These are phyloP conservation scores for Chlamydomonas reinhardtii DNA, from an alignment of 163 green algal genomes.

Conservation along the genomic window DNA sequence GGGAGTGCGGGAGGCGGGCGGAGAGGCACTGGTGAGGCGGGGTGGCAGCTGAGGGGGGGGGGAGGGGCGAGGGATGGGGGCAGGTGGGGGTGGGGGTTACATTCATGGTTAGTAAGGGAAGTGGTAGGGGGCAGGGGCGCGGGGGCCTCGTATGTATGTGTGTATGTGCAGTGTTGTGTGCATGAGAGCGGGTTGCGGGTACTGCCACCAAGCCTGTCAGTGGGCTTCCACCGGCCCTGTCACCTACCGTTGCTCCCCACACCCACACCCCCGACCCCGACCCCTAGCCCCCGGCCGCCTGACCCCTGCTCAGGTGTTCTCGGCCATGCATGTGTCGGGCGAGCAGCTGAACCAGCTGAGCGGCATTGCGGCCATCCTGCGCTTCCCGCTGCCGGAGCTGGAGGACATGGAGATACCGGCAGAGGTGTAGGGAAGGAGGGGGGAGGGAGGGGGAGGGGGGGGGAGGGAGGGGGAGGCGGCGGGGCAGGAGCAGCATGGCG, in stretches of 20 bases:
- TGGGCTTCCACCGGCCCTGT: too few species aligned
- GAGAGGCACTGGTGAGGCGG: conserved; percentile 77
- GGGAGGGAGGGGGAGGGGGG: background rate
- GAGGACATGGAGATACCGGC: conserved; percentile 88
- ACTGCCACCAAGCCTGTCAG: too few species aligned
- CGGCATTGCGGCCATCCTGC: conserved; percentile 93
- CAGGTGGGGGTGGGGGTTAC: background rate
- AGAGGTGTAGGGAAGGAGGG: background rate
- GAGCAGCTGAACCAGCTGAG: conserved; percentile 95
- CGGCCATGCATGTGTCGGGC: conserved; percentile 87
- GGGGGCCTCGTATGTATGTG: too few species aligned
- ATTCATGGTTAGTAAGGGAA: too few species aligned
- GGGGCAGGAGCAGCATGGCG: background rate
- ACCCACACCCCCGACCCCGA: background rate
- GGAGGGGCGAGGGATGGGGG: background rate
- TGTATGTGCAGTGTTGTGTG: too few species aligned
- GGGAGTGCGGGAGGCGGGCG: conserved; percentile 84
- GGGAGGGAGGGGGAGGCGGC: too few species aligned
- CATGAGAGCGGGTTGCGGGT: too few species aligned
- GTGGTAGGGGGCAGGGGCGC: too few species aligned
- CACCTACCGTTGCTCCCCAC: background rate
- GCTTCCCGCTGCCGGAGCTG: conserved; percentile 97
- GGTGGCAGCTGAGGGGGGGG: background rate
- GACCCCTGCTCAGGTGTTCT: conserved; percentile 56
- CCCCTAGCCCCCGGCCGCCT: too few species aligned